Conservation (phyloP, 2,329 filamentous ascomycete genomes). For the Colletotrichum nymphaeae region DNA sequence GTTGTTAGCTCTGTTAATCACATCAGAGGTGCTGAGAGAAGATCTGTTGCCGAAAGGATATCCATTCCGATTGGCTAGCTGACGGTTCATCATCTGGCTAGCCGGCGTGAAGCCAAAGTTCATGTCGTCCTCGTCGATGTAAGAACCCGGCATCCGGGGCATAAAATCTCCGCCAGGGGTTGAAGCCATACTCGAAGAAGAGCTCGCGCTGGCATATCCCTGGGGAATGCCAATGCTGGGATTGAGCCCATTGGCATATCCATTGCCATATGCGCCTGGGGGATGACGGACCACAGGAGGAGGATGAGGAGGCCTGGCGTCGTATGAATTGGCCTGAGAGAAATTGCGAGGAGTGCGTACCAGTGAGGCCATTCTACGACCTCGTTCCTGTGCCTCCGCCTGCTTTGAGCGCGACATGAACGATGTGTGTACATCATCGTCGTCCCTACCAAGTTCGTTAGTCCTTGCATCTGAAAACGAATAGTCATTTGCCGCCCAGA, state of each 20-base stretch:
- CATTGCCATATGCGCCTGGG: not conserved
- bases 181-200: conserved; percentile 5
- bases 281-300: not conserved
- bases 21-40: conserved; percentile 19
- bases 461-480: not conserved
- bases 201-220: not conserved
- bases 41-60: not conserved
- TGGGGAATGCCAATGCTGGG: not conserved
- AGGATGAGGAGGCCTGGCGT: not conserved
- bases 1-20: conserved; percentile 29
- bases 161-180: conserved; percentile 2
- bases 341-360: not conserved
- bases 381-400: not conserved
- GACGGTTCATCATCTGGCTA: not conserved
- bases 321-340: not conserved
- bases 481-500: too few species aligned
- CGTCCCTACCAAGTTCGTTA: conserved; percentile 44
- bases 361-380: not conserved
- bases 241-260: not conserved
- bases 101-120: conserved; percentile 1
- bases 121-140: conserved; percentile 4
- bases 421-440: conserved; percentile 44
- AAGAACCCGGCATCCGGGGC: conserved; percentile 23
- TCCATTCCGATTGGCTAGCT: not conserved
- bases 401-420: conserved; percentile 10